Conservation (phyloP, 2,329 filamentous ascomycete species). For the Xylaria polymorpha region DNA sequence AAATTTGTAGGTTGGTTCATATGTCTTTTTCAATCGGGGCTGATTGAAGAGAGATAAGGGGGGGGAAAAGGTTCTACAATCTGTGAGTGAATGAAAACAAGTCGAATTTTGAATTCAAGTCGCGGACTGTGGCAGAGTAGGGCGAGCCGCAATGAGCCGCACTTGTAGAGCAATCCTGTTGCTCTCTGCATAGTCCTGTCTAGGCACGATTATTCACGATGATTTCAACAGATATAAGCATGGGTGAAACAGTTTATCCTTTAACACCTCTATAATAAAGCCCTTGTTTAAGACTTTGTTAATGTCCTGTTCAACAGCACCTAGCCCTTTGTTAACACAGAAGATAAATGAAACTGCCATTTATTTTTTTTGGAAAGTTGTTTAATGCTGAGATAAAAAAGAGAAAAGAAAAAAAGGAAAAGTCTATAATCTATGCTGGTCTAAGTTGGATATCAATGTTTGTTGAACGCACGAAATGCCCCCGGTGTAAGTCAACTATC, state of each 20-base stretch:
- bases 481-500: neutral
- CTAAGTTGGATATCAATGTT: slow-evolving; percentile 12
- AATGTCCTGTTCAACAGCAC: neutral
- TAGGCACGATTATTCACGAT: slow-evolving; percentile 1
- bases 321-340: neutral
- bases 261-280: neutral
- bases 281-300: neutral
- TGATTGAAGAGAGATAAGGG: neutral
- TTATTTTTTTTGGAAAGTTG: neutral
- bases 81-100: neutral
- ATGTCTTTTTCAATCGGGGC: neutral
- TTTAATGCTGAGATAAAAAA: neutral
- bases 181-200: neutral
- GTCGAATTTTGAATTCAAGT: neutral
- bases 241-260: neutral
- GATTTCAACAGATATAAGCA: slow-evolving; percentile 1
- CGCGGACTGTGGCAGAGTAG: neutral
- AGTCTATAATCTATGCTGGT: slow-evolving; percentile 16
- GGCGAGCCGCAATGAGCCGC: neutral
- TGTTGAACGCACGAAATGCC: neutral
- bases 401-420: neutral
- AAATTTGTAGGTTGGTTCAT: neutral
- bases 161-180: neutral
- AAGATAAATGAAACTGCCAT: neutral
- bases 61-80: neutral